Conservation (phyloP, 2,329 filamentous ascomycete genomes). For the Acephala macrosclerotiorum region DNA sequence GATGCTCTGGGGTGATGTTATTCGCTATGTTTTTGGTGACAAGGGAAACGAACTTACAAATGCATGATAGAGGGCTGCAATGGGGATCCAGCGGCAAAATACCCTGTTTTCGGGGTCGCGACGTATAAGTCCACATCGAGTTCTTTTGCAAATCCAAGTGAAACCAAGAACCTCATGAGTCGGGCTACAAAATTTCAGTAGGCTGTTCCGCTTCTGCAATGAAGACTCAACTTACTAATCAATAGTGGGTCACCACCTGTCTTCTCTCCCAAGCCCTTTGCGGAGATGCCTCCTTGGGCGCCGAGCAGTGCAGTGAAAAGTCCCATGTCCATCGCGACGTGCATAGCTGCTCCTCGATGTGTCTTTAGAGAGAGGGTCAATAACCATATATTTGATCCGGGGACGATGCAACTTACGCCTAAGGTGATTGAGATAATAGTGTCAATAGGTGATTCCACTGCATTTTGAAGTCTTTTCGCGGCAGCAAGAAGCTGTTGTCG, state of each 20-base stretch:
- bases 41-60: not conserved
- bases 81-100: not conserved
- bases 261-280: not conserved
- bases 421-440: not conserved
- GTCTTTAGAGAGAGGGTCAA: not conserved
- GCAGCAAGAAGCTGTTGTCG: not conserved
- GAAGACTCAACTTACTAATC: not conserved
- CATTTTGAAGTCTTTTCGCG: not conserved
- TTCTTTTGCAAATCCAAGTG: not conserved
- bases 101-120: not conserved
- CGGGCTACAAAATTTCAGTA: not conserved
- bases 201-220: too few relatives aligned
- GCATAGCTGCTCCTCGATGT: not conserved
- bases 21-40: not conserved
- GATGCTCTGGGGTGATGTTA: not conserved
- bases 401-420: not conserved
- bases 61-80: not conserved
- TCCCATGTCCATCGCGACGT: not conserved
- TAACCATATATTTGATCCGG: not conserved
- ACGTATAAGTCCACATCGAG: not conserved
- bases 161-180: not conserved
- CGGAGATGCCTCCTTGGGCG: not conserved
- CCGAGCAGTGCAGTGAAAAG: not conserved
- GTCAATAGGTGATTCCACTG: not conserved
- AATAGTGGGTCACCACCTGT: not conserved